Percentiles rank a stretch among this genome's conserved stretches.
Conservation (phyloP, 1,139 yeast species). For the Lodderomyces elongisporus region DNA sequence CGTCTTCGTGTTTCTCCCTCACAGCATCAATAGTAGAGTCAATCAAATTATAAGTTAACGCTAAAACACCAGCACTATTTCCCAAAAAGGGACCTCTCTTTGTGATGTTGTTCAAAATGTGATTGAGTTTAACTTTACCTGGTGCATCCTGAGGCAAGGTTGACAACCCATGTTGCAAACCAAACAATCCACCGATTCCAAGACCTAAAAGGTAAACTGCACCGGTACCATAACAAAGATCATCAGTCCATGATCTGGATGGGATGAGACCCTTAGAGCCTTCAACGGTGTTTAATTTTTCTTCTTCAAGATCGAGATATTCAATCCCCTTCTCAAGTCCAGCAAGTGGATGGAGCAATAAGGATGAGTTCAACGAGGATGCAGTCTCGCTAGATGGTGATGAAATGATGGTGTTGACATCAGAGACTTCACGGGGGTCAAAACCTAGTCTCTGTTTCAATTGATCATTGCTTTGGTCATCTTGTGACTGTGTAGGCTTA, state of each 20-base stretch:
- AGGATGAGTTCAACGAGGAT: conserved; percentile 29
- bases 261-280: conserved; percentile 91
- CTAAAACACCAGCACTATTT: conserved; percentile 91
- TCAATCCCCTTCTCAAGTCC: conserved; percentile 88
- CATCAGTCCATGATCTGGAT: conserved; percentile 95
- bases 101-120: conserved; percentile 85
- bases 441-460: conserved; percentile 49
- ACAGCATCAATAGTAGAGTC: conserved; percentile 73
- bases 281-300: conserved; percentile 62
- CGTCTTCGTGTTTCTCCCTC: conserved; percentile 85
- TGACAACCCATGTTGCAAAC: conserved; percentile 78
- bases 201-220: conserved; percentile 77
- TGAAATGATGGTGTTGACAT: conserved; percentile 57
- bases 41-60: conserved; percentile 78
- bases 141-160: conserved; percentile 73
- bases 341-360: conserved; percentile 81
- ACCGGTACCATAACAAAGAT: conserved; percentile 96
- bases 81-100: conserved; percentile 95
- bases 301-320: conserved; percentile 83
- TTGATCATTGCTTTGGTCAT: conserved; percentile 17
- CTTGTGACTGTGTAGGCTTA: conserved; percentile 15
- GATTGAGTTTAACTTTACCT: conserved; percentile 75
- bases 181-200: conserved; percentile 84
- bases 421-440: conserved; percentile 63
- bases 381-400: conserved; percentile 50